Base-by-base conservation (phyloP, 2,329 filamentous ascomycete genomes). In the Graphilbum sp. region DNA sequence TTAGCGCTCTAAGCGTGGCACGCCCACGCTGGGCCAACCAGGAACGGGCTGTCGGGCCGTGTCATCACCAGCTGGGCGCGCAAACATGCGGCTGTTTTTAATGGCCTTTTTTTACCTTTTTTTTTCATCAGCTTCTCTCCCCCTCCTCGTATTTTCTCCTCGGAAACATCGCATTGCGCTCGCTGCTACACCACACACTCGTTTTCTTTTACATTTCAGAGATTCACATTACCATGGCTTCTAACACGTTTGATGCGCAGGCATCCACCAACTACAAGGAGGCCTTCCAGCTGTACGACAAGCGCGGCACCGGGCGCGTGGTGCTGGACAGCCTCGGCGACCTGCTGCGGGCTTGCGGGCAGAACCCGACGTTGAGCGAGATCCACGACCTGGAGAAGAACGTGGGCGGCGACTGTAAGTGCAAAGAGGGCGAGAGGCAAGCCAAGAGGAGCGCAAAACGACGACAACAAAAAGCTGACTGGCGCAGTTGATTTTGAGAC, bases 261-360 rank as follows among this genome's bases (percentile, higher is more conserved):
- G 74, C 74, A 59, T 77, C 72, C 45, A 96, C 88, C 67, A 96
- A 98, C 79, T 98, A 96, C 84, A 96, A 96, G 72, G 90, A 98
- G 79, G 90, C 90, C 51, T 98, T 98, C 65, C 87, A 87, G 53
- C 82, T 98, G 59, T 98, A 96, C 70, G 90, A 98, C 72, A 96
- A 95, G 78, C 88, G 90, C 61, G 90, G 90, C 57, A 93, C 84
- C 57, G 87, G 88, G 56, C 87, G 87, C 52, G 90, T 96, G 50
- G 64, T 81, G 31, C 69, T 87, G 58, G 81, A 88, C 49, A 80
- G 79, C 47, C 75, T 98, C 41, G 90, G 90, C 50, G 90, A 98
- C 59, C 73, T 98, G 43, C 76, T 98, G 49, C 82, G 90, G 56
- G 90, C 90, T 39, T 98, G 90, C 58, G 90, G 90, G 35, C 90